Evolutionary conservation across 2,329 filamentous ascomycete genomes (phyloP).

Genomic region (Aspergillus proliferans): DNA sequence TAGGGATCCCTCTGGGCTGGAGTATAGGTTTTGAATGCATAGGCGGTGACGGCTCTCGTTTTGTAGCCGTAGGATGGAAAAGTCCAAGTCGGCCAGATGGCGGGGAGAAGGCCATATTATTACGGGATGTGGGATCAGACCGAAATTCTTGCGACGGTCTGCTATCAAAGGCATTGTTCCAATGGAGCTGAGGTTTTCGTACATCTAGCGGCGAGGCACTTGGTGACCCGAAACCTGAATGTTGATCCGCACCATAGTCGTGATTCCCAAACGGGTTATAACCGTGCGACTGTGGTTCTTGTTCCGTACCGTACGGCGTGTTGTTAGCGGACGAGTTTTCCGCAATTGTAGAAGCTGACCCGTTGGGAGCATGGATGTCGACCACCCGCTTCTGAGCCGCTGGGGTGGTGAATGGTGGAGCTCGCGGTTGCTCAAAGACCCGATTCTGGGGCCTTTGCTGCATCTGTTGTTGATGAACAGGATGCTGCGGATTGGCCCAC

Average conservation of each 20-base stretch:
- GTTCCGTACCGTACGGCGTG: slow-evolving; percentile 38
- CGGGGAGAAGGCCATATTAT: slow-evolving; percentile 28
- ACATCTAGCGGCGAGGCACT: slow-evolving; percentile 36
- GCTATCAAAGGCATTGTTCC: slow-evolving; percentile 18
- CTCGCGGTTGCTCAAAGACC: slow-evolving; percentile 29
- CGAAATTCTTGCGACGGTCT: slow-evolving; percentile 20
- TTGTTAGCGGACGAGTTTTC: slow-evolving; percentile 39
- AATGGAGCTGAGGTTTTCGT: slow-evolving; percentile 30
- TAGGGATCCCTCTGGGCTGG: slow-evolving; percentile 24
- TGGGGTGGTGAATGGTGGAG: slow-evolving; percentile 35
- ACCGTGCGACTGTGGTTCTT: slow-evolving; percentile 19
- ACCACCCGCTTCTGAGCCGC: slow-evolving; percentile 40
- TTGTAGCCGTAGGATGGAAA: slow-evolving; percentile 24
- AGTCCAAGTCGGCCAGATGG: slow-evolving; percentile 29
- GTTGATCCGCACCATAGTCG: slow-evolving; percentile 29
- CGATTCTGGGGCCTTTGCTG: slow-evolving; percentile 27
- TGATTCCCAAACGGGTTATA: slow-evolving; percentile 22
- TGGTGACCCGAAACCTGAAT: slow-evolving; percentile 31
- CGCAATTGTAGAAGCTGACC: slow-evolving; percentile 43
- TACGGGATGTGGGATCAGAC: slow-evolving; percentile 14
- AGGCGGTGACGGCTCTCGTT: slow-evolving; percentile 26
- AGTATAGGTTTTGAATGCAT: slow-evolving; percentile 26
- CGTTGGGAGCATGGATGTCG: slow-evolving; percentile 38
- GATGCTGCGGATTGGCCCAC: slow-evolving; percentile 86
- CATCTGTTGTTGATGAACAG: slow-evolving; percentile 53